Conservation (phyloP, 768 basidiomycete genomes). For the Boletus tomentosulus region DNA sequence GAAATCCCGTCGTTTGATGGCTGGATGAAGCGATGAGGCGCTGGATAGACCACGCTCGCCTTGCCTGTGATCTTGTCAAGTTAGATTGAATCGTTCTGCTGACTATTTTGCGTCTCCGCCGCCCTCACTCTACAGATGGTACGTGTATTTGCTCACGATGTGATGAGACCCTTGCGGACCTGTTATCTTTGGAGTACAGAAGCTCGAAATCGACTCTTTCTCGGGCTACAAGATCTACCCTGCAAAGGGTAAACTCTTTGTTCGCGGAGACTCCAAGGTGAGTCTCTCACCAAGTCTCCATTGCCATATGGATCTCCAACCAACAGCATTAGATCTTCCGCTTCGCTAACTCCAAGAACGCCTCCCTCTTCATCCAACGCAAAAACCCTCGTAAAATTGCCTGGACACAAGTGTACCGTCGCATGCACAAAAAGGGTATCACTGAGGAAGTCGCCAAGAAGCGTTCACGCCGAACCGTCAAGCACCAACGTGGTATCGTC, state of each 20-base stretch:
- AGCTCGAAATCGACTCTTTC: conserved; percentile 99
- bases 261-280: conserved; percentile 95
- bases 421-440: conserved; percentile 99
- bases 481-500: conserved; percentile 97
- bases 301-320: background rate
- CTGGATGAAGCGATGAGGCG: conserved; percentile 38
- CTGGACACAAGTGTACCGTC: conserved; percentile 91
- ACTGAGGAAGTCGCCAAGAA: conserved; percentile 99
- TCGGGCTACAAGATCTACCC: conserved; percentile 98
- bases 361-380: conserved; percentile 97
- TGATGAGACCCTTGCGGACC: background rate
- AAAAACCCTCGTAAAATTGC: conserved; percentile 99
- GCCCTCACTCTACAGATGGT: conserved; percentile 18
- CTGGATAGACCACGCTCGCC: conserved; percentile 34
- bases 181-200: conserved; percentile 42
- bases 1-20: conserved; percentile 22
- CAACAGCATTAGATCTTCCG: conserved; percentile 73
- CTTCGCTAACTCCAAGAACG: conserved; percentile 87
- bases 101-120: conserved; percentile 3
- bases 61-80: conserved; percentile 9
- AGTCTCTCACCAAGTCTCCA: conserved; percentile 12
- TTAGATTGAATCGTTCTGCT: conserved; percentile 14
- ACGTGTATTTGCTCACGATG: conserved; percentile 7
- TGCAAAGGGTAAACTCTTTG: conserved; percentile 92
- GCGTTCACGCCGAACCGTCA: conserved; percentile 93